A percentile compares a stretch with the other conserved stretches of the same genome.
These are phyloP conservation scores for Pleurotus salmoneostramineus DNA, from an alignment of 768 basidiomycete genomes.

Conservation along the genomic window DNA sequence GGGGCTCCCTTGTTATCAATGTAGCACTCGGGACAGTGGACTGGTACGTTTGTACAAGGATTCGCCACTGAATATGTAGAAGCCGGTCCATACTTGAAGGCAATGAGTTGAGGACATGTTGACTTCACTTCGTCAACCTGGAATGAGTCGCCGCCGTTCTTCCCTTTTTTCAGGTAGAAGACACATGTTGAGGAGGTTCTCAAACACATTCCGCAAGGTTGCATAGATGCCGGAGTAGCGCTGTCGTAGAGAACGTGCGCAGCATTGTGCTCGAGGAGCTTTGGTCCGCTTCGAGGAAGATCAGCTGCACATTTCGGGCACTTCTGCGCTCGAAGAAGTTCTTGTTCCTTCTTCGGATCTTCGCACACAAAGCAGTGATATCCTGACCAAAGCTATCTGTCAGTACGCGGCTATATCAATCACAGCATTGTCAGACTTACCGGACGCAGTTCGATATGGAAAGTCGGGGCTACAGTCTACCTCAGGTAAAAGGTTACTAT, in stretches of 20 bases:
- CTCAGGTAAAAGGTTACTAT: constrained; percentile 17
- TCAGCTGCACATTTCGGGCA: constrained; percentile 6
- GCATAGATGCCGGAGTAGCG: constrained; percentile 3
- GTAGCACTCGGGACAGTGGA: constrained; percentile 14
- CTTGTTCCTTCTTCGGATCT: neutral
- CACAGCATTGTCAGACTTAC: constrained; percentile 8
- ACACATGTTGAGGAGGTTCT: constrained; percentile 14
- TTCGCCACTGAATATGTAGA: constrained; percentile 8
- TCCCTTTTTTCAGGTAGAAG: constrained; percentile 18
- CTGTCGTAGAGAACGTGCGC: constrained; percentile 22
- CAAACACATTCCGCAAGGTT: constrained; percentile 24
- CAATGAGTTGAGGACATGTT: constrained; percentile 13
- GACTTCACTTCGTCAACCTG: constrained; percentile 14
- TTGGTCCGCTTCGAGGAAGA: constrained; percentile 9
- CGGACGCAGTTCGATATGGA: constrained; percentile 18
- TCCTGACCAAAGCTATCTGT: constrained; percentile 10
- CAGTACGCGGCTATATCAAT: neutral
- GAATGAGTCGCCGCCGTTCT: constrained; percentile 11
- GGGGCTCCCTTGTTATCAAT: too few relatives aligned
- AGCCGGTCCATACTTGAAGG: constrained; percentile 15
- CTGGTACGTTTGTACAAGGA: constrained; percentile 23
- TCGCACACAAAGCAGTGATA: constrained; percentile 19
- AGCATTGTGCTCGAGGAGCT: constrained; percentile 22
- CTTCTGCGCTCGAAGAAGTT: neutral
- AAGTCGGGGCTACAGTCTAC: constrained; percentile 9